A percentile compares a stretch with the other conserved stretches of the same genome.
Conservation (phyloP, 140 eudicot species). For the Anethum foeniculum region DNA sequence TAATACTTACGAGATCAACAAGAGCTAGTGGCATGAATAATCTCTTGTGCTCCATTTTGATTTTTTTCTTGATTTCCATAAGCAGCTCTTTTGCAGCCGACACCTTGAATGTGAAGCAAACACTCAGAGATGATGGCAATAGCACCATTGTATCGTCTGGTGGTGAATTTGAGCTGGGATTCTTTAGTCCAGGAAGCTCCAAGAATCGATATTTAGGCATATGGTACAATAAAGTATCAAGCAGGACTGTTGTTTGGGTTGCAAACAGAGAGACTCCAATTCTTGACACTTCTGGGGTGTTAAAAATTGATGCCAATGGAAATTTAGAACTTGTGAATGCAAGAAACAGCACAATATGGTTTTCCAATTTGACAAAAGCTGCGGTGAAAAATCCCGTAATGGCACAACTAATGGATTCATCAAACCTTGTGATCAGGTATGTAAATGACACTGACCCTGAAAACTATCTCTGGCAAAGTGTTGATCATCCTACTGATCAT, state of each 20-base stretch:
- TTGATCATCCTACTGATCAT: slow-evolving; percentile 18
- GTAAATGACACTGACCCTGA: background rate
- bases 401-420: slow-evolving; percentile 24
- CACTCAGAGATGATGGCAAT: slow-evolving; percentile 6
- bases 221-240: slow-evolving; percentile 10
- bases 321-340: slow-evolving; percentile 2
- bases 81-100: background rate
- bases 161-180: slow-evolving; percentile 2
- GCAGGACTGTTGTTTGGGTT: slow-evolving; percentile 6
- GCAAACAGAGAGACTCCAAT: slow-evolving; percentile 5
- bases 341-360: background rate
- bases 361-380: background rate
- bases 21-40: background rate
- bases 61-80: background rate
- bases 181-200: slow-evolving; percentile 4
- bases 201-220: slow-evolving; percentile 5
- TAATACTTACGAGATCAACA: background rate
- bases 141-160: slow-evolving; percentile 6
- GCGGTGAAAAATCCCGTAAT: background rate
- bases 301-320: background rate
- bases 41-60: background rate
- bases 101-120: background rate
- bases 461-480: slow-evolving; percentile 19
- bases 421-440: slow-evolving; percentile 12
- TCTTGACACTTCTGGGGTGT: slow-evolving; percentile 3